phyloP scores from a whole-genome alignment of 345 rosid genomes.

The Rhodomyrtus tomentosa region DNA sequence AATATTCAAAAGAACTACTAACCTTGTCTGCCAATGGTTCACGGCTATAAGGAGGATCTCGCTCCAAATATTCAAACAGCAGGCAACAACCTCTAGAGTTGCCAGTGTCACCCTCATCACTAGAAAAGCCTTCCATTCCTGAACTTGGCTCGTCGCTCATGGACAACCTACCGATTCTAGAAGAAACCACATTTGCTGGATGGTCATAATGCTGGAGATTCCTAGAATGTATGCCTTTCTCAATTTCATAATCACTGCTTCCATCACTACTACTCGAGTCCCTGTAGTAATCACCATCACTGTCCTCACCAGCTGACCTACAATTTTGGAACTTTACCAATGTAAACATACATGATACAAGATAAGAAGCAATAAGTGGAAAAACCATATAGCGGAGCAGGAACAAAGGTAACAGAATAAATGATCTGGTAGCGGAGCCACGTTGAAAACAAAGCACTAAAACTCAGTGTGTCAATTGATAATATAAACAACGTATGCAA shows the following conservation, averaged over 20 bases:
- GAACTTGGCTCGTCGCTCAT: constrained; percentile 29
- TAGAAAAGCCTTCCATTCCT: constrained; percentile 39
- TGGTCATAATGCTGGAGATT: constrained; percentile 1
- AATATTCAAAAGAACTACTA: constrained; percentile 3
- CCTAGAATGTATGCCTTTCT: constrained; percentile 16
- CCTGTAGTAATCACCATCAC: constrained; percentile 56
- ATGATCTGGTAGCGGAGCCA: neutral
- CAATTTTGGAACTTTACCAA: neutral
- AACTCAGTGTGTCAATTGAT: neutral
- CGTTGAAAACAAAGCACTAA: neutral
- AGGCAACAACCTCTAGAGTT: constrained; percentile 33
- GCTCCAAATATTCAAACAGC: constrained; percentile 73
- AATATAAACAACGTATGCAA: neutral
- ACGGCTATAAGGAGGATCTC: constrained; percentile 66
- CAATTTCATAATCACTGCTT: constrained; percentile 62
- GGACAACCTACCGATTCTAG: constrained; percentile 31
- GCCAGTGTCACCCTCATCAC: constrained; percentile 64
- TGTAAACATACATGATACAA: neutral
- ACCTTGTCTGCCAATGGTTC: constrained; percentile 94
- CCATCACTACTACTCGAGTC: constrained; percentile 77
- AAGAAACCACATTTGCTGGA: constrained; percentile 11
- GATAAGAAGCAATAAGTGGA: neutral
- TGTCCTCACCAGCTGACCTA: constrained; percentile 34
- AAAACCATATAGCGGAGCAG: neutral
- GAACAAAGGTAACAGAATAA: neutral